phyloP scores from a whole-genome alignment of 495 filamentous ascomycete genomes.

The Evernia prunastri region DNA sequence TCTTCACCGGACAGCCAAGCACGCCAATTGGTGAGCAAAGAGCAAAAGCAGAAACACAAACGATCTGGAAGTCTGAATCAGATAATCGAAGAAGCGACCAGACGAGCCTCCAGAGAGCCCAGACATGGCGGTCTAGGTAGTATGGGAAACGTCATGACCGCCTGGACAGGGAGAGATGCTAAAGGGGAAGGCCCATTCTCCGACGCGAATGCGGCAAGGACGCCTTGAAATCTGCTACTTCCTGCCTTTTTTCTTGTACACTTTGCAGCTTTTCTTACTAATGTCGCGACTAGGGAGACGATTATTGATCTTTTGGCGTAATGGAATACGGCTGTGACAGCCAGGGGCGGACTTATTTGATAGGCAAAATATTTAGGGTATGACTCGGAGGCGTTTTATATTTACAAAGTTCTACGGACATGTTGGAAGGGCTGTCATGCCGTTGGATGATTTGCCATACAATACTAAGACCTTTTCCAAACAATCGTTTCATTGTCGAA shows the following conservation, averaged over 20 bases:
- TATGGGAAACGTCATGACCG: constrained; percentile 21
- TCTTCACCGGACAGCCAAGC: constrained; percentile 21
- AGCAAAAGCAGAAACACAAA: constrained; percentile 25
- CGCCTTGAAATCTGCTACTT: constrained; percentile 16
- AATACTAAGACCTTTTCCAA: neutral
- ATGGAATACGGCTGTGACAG: neutral
- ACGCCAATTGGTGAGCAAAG: constrained; percentile 12
- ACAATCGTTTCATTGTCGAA: neutral
- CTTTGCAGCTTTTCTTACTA: neutral
- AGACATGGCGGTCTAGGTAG: constrained; percentile 28
- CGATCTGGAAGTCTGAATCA: constrained; percentile 29
- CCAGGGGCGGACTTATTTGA: neutral
- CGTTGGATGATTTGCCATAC: neutral
- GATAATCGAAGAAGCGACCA: constrained; percentile 29
- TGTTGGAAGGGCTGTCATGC: neutral
- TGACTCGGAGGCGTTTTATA: neutral
- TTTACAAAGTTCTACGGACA: neutral
- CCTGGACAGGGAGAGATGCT: constrained; percentile 19
- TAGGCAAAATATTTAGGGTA: neutral
- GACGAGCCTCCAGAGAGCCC: constrained; percentile 27
- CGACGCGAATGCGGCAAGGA: constrained; percentile 25
- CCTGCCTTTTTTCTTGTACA: neutral
- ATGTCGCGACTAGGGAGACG: neutral
- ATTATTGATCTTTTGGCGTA: neutral
- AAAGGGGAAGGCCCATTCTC: constrained; percentile 26